Evolutionary conservation across 192 early-diverging fungal species (phyloP), one percentile per base, ranked within the genome.

Genomic region (Physocladia obscura): DNA sequence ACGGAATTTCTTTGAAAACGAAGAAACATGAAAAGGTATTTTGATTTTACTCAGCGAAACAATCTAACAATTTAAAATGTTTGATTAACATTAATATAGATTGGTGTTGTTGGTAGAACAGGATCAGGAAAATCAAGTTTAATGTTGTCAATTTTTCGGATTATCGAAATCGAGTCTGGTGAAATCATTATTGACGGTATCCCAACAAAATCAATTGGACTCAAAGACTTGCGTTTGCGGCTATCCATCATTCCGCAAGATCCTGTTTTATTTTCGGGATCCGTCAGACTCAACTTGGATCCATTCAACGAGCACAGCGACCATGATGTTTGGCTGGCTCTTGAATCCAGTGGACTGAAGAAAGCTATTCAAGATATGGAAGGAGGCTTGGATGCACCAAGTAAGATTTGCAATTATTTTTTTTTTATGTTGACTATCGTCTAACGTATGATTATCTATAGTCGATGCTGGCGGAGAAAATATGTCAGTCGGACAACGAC

Each of bases 131-230:
- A 87, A 50, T 70, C 59, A 3, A 63, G 72, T 21, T 69, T 84
- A 26, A 72, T 82, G 55, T 47, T 63, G 4, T 68, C 80, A 2
- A 71, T 84, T 26, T 79, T 84, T 56, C 77, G 82, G 6, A 74
- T 77, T 21, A 62, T 77, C 38, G 82, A 83, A 54, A 67, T 74
- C 1, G 55, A 48, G 19, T 30, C 79, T 17, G 93, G 93, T 13
- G 72, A 70, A 3, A 84, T 94, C 51, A 30, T 69, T 2, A 84
- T 94, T 38, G 93, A 93, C 72, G 89, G 88, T 8, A 67, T 91
- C 39, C 83, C 90, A 27, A 86, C 87, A 3, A 54, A 75, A 0
- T 71, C 78, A 13, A 73, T 80, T 19, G 71, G 75, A 2, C 57
- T 80, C 19, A 52, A 49, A n/a, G 64, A 71, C 37, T 63, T 82